A percentile compares a stretch with the other conserved stretches of the same genome.
Evolutionary conservation across 345 rosid genomes (phyloP).

Genomic region (Durio zibethinus): DNA sequence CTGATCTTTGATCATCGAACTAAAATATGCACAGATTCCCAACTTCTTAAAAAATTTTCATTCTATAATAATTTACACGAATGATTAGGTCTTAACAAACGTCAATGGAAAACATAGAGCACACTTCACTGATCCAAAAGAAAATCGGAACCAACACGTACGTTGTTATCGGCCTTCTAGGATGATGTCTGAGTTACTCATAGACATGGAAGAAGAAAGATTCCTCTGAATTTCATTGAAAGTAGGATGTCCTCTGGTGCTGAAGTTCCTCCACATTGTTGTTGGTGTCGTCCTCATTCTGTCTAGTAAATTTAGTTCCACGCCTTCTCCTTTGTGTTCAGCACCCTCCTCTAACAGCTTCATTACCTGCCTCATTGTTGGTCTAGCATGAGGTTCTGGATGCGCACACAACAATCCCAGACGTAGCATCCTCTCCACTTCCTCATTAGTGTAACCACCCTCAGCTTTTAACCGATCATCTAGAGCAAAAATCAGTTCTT

Average conservation of each 20-base stretch:
- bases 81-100: background rate
- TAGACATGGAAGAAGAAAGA: slow-evolving; percentile 13
- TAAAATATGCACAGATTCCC: background rate
- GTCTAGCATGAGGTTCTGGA: slow-evolving; percentile 37
- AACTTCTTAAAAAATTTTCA: background rate
- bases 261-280: slow-evolving; percentile 15
- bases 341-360: slow-evolving; percentile 34
- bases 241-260: slow-evolving; percentile 18
- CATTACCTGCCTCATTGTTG: slow-evolving; percentile 49
- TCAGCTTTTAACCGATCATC: slow-evolving; percentile 3
- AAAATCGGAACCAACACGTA: background rate
- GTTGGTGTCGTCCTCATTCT: background rate
- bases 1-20: too few species aligned
- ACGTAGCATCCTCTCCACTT: slow-evolving; percentile 37
- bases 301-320: background rate
- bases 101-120: background rate
- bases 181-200: slow-evolving; percentile 19
- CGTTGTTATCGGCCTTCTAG: slow-evolving; percentile 21
- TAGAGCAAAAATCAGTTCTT: slow-evolving; percentile 1
- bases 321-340: slow-evolving; percentile 22
- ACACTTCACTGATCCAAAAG: background rate
- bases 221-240: slow-evolving; percentile 17
- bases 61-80: background rate
- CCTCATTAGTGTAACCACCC: slow-evolving; percentile 1
- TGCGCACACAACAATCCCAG: slow-evolving; percentile 48